Evolutionary conservation across 164 flowering plant genomes (phyloP).

Genomic region (Stephania cephalantha): DNA sequence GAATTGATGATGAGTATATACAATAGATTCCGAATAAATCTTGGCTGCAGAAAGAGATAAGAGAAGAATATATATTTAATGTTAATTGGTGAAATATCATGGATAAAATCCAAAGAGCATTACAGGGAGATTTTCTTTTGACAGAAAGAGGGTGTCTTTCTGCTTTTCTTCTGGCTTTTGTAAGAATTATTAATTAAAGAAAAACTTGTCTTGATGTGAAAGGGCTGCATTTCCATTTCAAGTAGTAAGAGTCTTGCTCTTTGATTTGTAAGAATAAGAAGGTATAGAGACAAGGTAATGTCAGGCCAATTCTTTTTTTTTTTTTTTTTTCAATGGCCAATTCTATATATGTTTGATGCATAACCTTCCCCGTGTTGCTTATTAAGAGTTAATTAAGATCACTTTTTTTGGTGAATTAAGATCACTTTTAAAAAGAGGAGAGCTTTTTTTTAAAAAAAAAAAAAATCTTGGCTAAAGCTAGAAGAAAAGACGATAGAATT

Average conservation of each 20-base stretch:
- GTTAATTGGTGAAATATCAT: background rate
- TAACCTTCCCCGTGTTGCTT: background rate
- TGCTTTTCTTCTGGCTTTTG: background rate
- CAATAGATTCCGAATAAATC: background rate
- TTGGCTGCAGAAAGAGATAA: background rate
- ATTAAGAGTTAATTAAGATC: background rate
- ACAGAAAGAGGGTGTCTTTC: background rate
- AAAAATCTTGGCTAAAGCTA: no score
- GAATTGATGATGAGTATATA: no score
- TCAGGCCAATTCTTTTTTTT: background rate
- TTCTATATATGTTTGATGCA: background rate
- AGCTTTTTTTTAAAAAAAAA: no score
- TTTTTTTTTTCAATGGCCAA: no score
- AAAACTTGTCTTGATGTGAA: slow-evolving; percentile 17
- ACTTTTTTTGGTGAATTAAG: background rate
- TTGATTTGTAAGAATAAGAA: background rate
- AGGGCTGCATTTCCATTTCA: slow-evolving; percentile 26
- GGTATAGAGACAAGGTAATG: background rate
- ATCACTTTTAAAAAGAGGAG: no score
- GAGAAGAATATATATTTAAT: background rate
- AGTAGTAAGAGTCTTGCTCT: background rate
- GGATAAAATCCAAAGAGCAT: background rate
- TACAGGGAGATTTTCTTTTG: background rate
- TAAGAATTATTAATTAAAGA: background rate
- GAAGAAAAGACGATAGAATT: no score